These are phyloP conservation scores for Lachnellula cervina DNA, from an alignment of 2,329 filamentous ascomycete species.

Conservation along the genomic window DNA sequence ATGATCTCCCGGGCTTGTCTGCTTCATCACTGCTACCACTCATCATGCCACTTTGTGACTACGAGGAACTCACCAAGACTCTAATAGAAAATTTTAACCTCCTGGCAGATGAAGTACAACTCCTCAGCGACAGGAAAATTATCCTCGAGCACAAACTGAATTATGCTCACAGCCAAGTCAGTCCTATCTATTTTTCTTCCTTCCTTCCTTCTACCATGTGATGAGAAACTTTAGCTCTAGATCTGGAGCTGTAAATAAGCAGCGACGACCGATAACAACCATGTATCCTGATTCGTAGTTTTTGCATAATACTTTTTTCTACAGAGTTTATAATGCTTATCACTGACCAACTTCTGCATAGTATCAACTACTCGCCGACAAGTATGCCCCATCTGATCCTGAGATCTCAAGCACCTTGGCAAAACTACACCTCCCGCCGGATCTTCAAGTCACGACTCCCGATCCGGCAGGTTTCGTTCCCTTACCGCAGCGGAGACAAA, in stretches of 20 bases:
- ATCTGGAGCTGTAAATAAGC: constrained; percentile 62
- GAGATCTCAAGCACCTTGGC: constrained; percentile 63
- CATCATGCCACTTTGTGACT: constrained; percentile 29
- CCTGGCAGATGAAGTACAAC: constrained; percentile 61
- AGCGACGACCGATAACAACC: constrained; percentile 57
- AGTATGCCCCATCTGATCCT: constrained; percentile 60
- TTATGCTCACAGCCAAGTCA: constrained; percentile 63
- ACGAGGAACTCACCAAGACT: constrained; percentile 46
- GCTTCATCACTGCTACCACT: not conserved
- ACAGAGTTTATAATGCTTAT: constrained; percentile 3
- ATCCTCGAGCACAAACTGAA: constrained; percentile 63
- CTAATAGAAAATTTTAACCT: constrained; percentile 61
- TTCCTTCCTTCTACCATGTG: constrained; percentile 29
- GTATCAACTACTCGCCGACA: constrained; percentile 63
- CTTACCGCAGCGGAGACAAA: constrained; percentile 25
- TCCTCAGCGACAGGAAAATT: constrained; percentile 57
- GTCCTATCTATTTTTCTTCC: constrained; percentile 26
- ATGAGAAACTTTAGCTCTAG: constrained; percentile 69
- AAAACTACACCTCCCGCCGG: constrained; percentile 61
- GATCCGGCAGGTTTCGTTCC: constrained; percentile 28
- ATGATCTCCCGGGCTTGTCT: not conserved
- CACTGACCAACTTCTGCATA: constrained; percentile 35
- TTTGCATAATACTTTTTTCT: constrained; percentile 15
- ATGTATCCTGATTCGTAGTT: constrained; percentile 47
- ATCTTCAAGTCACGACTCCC: constrained; percentile 24